phyloP scores from a whole-genome alignment of 2,329 filamentous ascomycete genomes.

The Calonectria honghensis region DNA sequence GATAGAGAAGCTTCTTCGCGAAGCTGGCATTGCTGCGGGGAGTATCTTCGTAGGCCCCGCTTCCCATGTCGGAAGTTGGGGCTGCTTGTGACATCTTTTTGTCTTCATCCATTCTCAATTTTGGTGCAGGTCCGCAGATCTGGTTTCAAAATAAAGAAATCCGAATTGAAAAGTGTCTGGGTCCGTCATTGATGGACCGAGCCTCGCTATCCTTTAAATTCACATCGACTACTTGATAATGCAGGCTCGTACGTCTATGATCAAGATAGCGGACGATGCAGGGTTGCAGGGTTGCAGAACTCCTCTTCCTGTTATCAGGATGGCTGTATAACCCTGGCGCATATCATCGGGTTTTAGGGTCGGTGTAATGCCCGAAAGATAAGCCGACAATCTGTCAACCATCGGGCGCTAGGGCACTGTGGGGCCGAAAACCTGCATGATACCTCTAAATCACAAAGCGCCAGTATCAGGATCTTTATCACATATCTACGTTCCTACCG shows the following conservation, averaged over 20 bases:
- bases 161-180: background rate
- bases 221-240: background rate
- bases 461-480: background rate
- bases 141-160: background rate
- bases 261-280: background rate
- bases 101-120: conserved; percentile 9
- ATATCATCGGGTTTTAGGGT: conserved; percentile 7
- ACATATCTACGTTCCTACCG: background rate
- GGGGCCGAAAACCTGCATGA: background rate
- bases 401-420: conserved; percentile 12
- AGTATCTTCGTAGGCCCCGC: background rate
- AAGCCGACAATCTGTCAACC: background rate
- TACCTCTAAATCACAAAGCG: background rate
- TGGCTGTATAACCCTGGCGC: background rate
- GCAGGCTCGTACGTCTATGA: background rate
- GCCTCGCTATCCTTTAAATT: conserved; percentile 12
- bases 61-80: background rate
- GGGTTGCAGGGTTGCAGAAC: background rate
- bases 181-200: background rate
- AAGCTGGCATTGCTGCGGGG: background rate
- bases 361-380: conserved; percentile 4
- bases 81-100: background rate
- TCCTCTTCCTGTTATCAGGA: background rate
- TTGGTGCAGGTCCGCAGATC: background rate
- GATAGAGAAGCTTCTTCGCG: conserved; percentile 2